Base-by-base conservation (phyloP, 345 rosid species). In the Dovyalis caffra region DNA sequence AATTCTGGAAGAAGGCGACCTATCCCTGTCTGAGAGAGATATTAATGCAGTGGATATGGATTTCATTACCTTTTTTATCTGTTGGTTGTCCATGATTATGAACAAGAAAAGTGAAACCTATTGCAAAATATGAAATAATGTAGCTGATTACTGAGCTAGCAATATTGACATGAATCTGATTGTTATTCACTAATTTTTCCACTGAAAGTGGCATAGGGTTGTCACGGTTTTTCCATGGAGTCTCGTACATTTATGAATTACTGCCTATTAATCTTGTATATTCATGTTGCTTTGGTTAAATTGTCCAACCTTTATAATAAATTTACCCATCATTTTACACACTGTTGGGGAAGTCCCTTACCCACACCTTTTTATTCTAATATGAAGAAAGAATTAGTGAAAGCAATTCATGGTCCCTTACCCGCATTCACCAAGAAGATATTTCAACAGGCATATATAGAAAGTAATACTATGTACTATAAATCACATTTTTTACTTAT, bases 401-500 rank as follows among this genome's bases (percentile, higher is more conserved):
- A 69, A n/a, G n/a, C n/a, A n/a, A n/a, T n/a, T n/a, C n/a, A n/a
- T n/a, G n/a, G n/a, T n/a, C n/a, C n/a, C n/a, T n/a, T n/a, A n/a
- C n/a, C n/a, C n/a, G n/a, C n/a, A 68, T n/a, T 31, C 62, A 35
- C 40, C 18, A 8, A 35, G 25, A 53, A 45, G 34, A 7, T 33
- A 33, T 32, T 32, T 12, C 51, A 35, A 66, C 45, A 18, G 56
- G 26, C 40, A 34, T 10, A 7, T 51, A 9, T 23, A 33, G 33
- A 14, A 56, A 65, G 35, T 32, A 34, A 8, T 15, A 8, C 47
- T 64, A 49, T 4, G 26, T 69, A 33, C 12, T 49, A 12, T 12
- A 63, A 45, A 18, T 66, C 74, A 47, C 72, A 72, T 80, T 74
- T 64, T 37, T 85, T 66, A 76, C 80, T 65, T 62, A 77, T 78